Conservation (phyloP, 306 rosid genomes). For the Mimosa pudica region DNA sequence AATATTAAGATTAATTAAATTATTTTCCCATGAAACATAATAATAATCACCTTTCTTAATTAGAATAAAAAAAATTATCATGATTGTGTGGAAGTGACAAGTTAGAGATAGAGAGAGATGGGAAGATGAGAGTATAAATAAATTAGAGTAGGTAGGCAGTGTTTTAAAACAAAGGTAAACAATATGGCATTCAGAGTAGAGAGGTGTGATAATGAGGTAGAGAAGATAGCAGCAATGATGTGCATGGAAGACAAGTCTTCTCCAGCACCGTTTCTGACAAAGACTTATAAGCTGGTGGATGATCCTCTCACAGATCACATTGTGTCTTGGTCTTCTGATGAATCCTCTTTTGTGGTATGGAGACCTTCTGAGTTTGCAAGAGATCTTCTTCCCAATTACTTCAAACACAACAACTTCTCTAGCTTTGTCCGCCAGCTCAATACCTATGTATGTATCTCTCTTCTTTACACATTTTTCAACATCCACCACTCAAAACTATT, state of each 20-base stretch:
- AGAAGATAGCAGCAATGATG: constrained; percentile 25
- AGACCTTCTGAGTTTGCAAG: constrained; percentile 78
- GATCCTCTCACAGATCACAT: constrained; percentile 75
- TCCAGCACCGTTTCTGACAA: constrained; percentile 75
- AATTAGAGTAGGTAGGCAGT: not conserved
- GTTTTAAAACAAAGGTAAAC: not conserved
- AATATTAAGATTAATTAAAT: too few species aligned
- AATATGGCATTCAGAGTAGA: not conserved
- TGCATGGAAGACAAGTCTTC: constrained; percentile 48
- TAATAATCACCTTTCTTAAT: not conserved
- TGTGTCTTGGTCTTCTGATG: constrained; percentile 77
- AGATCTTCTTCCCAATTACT: constrained; percentile 79
- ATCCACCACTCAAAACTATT: too few species aligned
- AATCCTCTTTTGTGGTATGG: constrained; percentile 70
- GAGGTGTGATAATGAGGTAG: not conserved
- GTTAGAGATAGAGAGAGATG: not conserved
- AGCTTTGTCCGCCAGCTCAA: constrained; percentile 88
- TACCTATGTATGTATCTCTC: constrained; percentile 53
- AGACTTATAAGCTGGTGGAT: constrained; percentile 79
- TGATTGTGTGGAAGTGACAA: not conserved
- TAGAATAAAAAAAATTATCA: not conserved
- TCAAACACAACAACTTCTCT: constrained; percentile 91
- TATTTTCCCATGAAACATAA: not conserved
- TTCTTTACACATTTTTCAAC: too few species aligned
- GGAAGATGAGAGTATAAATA: not conserved